phyloP scores from a whole-genome alignment of 129 eudicot genomes.

The Helianthus tuberosus region DNA sequence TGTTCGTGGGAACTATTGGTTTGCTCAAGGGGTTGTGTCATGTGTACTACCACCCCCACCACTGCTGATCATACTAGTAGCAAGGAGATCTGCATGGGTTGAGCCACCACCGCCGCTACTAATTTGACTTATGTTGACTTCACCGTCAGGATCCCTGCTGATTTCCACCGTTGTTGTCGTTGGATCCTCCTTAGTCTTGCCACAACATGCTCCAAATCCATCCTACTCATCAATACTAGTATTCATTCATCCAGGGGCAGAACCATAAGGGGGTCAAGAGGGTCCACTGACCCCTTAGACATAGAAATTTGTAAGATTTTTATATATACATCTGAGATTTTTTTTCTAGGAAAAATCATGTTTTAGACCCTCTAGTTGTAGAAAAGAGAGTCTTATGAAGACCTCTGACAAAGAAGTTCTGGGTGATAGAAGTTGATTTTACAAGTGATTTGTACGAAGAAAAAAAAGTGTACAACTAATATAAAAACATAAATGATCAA shows the following conservation, averaged over 20 bases:
- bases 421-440: too few relatives aligned
- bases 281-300: too few relatives aligned
- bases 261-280: background rate
- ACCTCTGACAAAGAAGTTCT: too few relatives aligned
- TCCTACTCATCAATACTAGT: constrained; percentile 21
- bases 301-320: too few relatives aligned
- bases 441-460: background rate
- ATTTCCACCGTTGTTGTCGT: constrained; percentile 20
- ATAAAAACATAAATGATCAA: too few relatives aligned
- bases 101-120: constrained; percentile 24
- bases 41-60: constrained; percentile 34
- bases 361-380: too few relatives aligned
- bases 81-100: constrained; percentile 18
- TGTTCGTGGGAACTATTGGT: background rate
- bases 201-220: constrained; percentile 29
- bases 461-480: background rate
- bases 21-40: constrained; percentile 1
- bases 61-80: constrained; percentile 32
- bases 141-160: constrained; percentile 14
- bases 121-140: constrained; percentile 12
- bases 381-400: too few relatives aligned
- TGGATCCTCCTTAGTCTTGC: constrained; percentile 22
- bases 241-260: background rate
- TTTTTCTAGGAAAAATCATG: too few relatives aligned
- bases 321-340: too few relatives aligned